These are phyloP conservation scores for Niebla homalea DNA, from an alignment of 495 filamentous ascomycete genomes.

Conservation along the genomic window DNA sequence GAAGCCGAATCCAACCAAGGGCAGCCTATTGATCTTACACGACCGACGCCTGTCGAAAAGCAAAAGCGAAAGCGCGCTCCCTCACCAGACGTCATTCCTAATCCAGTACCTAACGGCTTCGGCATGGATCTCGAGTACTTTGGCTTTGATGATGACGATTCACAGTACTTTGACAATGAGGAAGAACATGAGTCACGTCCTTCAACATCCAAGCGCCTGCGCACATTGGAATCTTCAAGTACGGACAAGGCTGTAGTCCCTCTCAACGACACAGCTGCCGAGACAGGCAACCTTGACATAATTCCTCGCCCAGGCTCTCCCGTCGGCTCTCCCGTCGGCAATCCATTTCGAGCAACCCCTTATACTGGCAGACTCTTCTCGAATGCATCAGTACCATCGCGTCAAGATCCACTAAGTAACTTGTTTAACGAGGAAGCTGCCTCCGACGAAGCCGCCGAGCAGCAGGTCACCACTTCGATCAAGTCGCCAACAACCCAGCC, in stretches of 20 bases:
- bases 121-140: constrained; percentile 31
- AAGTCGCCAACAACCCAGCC: no score
- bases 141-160: constrained; percentile 13
- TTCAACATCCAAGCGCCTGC: neutral
- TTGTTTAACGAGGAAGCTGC: no score
- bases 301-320: neutral
- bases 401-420: no score
- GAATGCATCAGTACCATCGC: no score
- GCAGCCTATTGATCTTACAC: neutral
- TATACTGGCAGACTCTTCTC: neutral
- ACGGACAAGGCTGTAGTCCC: neutral
- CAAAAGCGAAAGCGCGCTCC: constrained; percentile 29
- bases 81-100: constrained; percentile 31
- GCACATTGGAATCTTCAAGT: neutral
- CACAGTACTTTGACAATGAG: neutral
- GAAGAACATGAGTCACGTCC: neutral
- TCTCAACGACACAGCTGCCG: neutral
- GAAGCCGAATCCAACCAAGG: no score
- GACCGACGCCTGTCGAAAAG: neutral
- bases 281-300: no score
- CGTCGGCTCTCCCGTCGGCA: neutral
- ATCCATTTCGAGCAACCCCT: neutral
- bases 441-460: no score
- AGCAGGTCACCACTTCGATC: no score
- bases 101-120: constrained; percentile 30